Evolutionary conservation across 148 eudicot species (phyloP).

Genomic region (Polygonum maritimum): DNA sequence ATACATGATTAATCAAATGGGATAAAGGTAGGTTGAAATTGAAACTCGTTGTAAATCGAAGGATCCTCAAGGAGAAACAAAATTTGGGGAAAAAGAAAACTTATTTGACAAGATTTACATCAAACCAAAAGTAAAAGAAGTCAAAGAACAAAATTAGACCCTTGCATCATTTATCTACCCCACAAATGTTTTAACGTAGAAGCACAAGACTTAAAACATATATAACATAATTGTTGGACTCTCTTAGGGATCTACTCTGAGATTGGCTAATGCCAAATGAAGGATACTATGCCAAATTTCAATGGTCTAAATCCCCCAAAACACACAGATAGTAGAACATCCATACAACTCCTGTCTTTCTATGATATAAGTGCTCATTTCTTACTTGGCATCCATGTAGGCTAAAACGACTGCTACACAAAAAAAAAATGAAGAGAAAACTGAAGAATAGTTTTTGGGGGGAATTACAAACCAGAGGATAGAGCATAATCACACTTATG

Average conservation of each 20-base stretch:
- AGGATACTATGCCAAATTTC: not conserved
- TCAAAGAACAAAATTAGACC: not conserved
- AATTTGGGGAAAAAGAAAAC: not conserved
- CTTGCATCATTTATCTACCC: not conserved
- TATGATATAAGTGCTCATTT: not conserved
- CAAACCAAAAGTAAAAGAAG: not conserved
- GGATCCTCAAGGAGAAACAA: not conserved
- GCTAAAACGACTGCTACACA: not conserved
- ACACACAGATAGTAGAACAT: not conserved
- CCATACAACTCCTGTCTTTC: not conserved
- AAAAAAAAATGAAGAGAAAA: not conserved
- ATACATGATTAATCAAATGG: not conserved
- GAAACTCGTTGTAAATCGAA: not conserved
- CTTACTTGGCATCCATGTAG: not conserved
- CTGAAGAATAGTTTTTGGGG: not conserved
- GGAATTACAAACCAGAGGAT: constrained; percentile 45
- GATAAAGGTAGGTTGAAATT: not conserved
- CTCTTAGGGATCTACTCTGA: not conserved
- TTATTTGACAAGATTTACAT: not conserved
- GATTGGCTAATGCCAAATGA: not conserved
- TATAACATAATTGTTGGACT: not conserved
- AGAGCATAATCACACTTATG: constrained; percentile 52
- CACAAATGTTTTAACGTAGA: not conserved
- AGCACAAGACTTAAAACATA: not conserved
- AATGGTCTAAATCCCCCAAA: not conserved